Base-by-base conservation (phyloP, 805 yeast genomes). In the Yarrowia divulgata region DNA sequence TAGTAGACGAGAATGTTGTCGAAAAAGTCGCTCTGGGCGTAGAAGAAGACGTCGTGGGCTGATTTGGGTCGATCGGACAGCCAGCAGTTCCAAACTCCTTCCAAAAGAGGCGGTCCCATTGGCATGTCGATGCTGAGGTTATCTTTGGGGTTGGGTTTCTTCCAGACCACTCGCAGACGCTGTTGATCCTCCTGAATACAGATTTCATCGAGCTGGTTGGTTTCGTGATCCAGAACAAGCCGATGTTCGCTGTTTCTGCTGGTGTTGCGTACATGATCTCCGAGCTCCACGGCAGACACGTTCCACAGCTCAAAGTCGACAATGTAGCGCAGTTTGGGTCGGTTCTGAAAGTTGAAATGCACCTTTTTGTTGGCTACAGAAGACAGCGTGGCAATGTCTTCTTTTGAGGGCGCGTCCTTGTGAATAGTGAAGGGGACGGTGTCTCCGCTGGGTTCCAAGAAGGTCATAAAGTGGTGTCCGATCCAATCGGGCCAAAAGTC, bases 301-400 rank as follows among this genome's bases (percentile, higher is more conserved):
- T 23, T 32, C 63, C 63, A 57, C 5, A 39, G 5, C 29, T 57
- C 63, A 42, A 57, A 57, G 39, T 57, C 63, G 14, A 57, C 63
- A 9, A 57, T 12, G 63, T 57, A 57, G 8, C 63, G 13, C 23
- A 42, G 14, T 10, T 42, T 23, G 9, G 48, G 48, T 3, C 63
- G 63, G 39, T 57, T 57, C 37, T 57, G 63, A 48, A 40, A 57
- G 63, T 57, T 57, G 63, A 57, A 57, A 14, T 57, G 63, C 29
- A 57, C 37, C 37, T 57, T 57, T 42, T 40, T 57, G 63, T 54
- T 54, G 8, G 23, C 12, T 3, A 12, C 8, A 14, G 45, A 34
- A 10, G 60, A 54, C 45, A 37, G 12, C 8, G 18, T 13, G 14
- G 60, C 60, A 10, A 39, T 54, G 10, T 54, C 45, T 14, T 54